phyloP scores from a whole-genome alignment of 345 rosid genomes.

The Camelina neglecta region DNA sequence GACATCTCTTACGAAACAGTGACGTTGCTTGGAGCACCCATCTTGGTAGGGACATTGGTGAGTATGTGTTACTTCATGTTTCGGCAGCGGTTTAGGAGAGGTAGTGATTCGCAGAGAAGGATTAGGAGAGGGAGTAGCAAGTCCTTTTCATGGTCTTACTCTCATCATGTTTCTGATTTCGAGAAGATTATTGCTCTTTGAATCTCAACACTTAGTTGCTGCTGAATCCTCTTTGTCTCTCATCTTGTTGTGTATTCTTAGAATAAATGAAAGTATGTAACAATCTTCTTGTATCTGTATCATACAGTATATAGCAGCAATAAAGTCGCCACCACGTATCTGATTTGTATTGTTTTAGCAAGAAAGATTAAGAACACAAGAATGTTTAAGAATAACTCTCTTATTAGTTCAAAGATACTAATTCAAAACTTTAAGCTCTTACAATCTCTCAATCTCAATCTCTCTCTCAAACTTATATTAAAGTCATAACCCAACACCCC shows the following conservation, averaged over 20 bases:
- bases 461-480: too few species aligned
- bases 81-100: slow-evolving; percentile 63
- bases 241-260: not conserved
- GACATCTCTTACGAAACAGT: slow-evolving; percentile 87
- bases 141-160: slow-evolving; percentile 87
- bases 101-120: slow-evolving; percentile 73
- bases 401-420: too few species aligned
- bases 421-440: too few species aligned
- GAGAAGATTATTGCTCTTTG: slow-evolving; percentile 86
- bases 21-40: slow-evolving; percentile 75
- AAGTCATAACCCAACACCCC: too few species aligned
- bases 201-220: not conserved
- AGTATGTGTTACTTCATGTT: slow-evolving; percentile 89
- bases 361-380: too few species aligned
- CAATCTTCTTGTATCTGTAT: not conserved
- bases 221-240: slow-evolving; percentile 15
- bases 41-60: slow-evolving; percentile 83
- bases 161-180: slow-evolving; percentile 75
- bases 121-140: slow-evolving; percentile 77
- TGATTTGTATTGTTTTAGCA: too few species aligned
- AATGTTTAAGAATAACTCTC: too few species aligned
- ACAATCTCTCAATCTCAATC: too few species aligned
- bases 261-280: not conserved
- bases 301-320: not conserved
- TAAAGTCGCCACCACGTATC: not conserved